A percentile compares a stretch with the other conserved stretches of the same genome.
Conservation (phyloP, 2,329 filamentous ascomycete species). For the Ophidiomyces ophidiicola region DNA sequence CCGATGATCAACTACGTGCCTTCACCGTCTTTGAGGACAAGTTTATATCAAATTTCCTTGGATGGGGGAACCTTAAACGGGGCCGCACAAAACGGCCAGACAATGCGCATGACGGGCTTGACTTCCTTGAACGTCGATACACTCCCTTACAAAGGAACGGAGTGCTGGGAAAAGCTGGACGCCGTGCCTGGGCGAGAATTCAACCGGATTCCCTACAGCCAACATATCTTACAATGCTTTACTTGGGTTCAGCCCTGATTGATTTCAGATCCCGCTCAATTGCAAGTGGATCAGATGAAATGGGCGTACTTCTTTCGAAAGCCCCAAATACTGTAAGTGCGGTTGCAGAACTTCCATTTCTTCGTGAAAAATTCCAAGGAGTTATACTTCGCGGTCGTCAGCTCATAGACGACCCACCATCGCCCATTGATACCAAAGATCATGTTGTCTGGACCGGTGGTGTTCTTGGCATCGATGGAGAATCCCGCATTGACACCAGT, state of each 20-base stretch:
- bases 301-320: slow-evolving; percentile 20
- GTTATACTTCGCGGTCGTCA: slow-evolving; percentile 23
- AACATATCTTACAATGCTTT: slow-evolving; percentile 34
- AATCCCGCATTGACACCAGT: slow-evolving; percentile 12
- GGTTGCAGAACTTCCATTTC: slow-evolving; percentile 29
- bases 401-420: slow-evolving; percentile 1
- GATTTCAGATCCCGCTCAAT: slow-evolving; percentile 28
- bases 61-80: slow-evolving; percentile 46
- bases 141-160: slow-evolving; percentile 16
- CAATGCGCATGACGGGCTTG: slow-evolving; percentile 21
- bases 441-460: slow-evolving; percentile 28
- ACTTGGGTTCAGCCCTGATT: slow-evolving; percentile 31
- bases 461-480: slow-evolving; percentile 23
- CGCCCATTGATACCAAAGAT: slow-evolving; percentile 11
- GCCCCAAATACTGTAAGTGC: slow-evolving; percentile 29
- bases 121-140: slow-evolving; percentile 23
- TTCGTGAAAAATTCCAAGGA: slow-evolving; percentile 32
- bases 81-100: slow-evolving; percentile 24
- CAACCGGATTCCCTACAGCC: slow-evolving; percentile 33
- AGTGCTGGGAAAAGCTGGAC: slow-evolving; percentile 24
- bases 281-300: slow-evolving; percentile 22
- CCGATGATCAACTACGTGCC: slow-evolving; percentile 44
- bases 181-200: slow-evolving; percentile 27
- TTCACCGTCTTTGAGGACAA: slow-evolving; percentile 62
- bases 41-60: slow-evolving; percentile 67